A percentile compares a stretch with the other conserved stretches of the same genome.
These are phyloP conservation scores for Rhodotorula sp. DNA, from an alignment of 1,284 basidiomycete species.

Conservation along the genomic window DNA sequence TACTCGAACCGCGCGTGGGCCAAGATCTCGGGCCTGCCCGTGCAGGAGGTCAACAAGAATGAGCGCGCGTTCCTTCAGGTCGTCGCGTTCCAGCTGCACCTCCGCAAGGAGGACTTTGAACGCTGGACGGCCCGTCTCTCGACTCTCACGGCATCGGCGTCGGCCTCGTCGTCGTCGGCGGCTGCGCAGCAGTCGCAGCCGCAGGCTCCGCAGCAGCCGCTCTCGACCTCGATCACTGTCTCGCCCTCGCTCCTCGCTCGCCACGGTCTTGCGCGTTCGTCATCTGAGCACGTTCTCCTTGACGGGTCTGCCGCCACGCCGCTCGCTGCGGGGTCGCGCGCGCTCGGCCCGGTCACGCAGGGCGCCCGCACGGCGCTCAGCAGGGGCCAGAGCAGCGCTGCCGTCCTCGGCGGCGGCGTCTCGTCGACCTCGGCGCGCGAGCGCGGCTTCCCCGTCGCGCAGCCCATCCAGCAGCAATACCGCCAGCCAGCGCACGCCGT, in stretches of 20 bases:
- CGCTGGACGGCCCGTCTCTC: constrained; percentile 38
- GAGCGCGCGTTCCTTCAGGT: constrained; percentile 53
- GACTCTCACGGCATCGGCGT: not conserved
- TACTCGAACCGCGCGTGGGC: constrained; percentile 89
- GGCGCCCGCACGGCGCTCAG: not conserved
- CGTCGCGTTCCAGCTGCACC: constrained; percentile 52
- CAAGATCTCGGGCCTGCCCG: constrained; percentile 58
- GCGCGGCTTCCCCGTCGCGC: constrained; percentile 20
- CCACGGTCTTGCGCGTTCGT: constrained; percentile 5
- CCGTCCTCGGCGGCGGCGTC: not conserved
- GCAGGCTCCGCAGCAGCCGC: not conserved
- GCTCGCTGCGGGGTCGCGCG: not conserved
- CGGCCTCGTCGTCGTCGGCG: not conserved
- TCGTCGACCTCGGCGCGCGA: not conserved
- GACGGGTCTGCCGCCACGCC: not conserved
- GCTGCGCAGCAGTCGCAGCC: not conserved
- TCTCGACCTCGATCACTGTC: not conserved
- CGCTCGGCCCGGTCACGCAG: not conserved
- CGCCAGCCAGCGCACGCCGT: not conserved
- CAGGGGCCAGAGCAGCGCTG: not conserved
- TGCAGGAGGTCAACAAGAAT: constrained; percentile 52
- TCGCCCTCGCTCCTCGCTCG: not conserved
- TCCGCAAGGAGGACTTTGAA: constrained; percentile 45
- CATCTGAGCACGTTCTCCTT: constrained; percentile 15
- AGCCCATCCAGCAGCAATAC: constrained; percentile 3